Evolutionary conservation across 164 flowering plant genomes (phyloP), one percentile per base, ranked within the genome.

Genomic region (Umbilicus rupestris): DNA sequence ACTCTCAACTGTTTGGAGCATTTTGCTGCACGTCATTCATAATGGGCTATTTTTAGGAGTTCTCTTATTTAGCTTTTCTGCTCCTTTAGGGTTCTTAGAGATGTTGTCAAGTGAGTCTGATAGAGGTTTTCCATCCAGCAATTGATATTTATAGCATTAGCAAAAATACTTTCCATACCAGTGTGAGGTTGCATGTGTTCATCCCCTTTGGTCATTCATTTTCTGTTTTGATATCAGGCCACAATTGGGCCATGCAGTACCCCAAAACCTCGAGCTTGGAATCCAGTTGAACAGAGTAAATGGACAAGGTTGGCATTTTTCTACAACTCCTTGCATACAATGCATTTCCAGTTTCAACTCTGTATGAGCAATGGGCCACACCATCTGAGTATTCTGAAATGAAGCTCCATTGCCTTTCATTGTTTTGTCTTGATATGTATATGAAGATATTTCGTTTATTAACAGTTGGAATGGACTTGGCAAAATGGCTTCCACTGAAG

Each of bases 241-340:
- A 90, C 87, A 16, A 78, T 87, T 8, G 99, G 99, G 62, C 89
- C 96, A 63, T 95, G 99, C 75, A 90, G 74, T 39, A 47, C 76
- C 46, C 86, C 96, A 6, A 93, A 95, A 70, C 99, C 99, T n/a
- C 82, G 96, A 69, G 74, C 81, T 9, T 92, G 99, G 99, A 92
- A 77, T 76, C 92, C 94, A 39, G 82, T 88, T 22, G 99, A 92
- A 77, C 85, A 82, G 66, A 87, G 89, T 82, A 95, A 95, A 81
- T 95, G 99, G 99, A 78, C 78, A 31, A 95, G 99, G 99, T 92
- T 65, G 39, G 77, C 68, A n/a, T 58, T n/a, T 19, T 10, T 44
- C n/a, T 17, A 12, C 11, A 20, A 39, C 9, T 35, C 12, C 5
- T 63, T 26, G 29, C n/a, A 15, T 55, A 4, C n/a, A 4, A 26